These are phyloP conservation scores for Pouteria glomerata DNA, from an alignment of 148 eudicot species.

Conservation along the genomic window DNA sequence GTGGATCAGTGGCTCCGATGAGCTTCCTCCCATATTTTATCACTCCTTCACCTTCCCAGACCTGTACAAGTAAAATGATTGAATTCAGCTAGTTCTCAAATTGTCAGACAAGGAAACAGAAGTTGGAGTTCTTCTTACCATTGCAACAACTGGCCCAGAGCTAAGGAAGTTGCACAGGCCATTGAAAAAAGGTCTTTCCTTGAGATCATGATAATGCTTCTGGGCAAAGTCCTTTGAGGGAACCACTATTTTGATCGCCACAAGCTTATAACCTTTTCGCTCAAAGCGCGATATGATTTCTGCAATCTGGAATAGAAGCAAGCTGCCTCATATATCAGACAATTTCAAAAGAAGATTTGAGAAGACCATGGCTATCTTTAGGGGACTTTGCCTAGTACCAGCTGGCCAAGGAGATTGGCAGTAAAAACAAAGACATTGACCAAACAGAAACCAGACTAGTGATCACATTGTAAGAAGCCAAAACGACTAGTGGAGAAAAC, in stretches of 20 bases:
- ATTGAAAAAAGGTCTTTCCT: constrained; percentile 87
- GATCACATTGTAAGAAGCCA: neutral
- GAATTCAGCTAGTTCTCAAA: constrained; percentile 3
- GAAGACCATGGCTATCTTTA: neutral
- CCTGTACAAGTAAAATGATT: constrained; percentile 33
- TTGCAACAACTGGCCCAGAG: constrained; percentile 97
- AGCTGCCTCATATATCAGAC: neutral
- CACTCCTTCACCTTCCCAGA: constrained; percentile 99
- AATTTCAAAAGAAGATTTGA: neutral
- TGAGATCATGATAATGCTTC: constrained; percentile 96
- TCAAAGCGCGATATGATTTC: constrained; percentile 95
- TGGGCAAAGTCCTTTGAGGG: constrained; percentile 87
- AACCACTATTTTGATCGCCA: constrained; percentile 70
- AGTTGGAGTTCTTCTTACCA: constrained; percentile 47
- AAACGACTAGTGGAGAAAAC: no score
- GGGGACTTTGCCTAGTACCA: neutral
- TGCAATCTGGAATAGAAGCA: constrained; percentile 47
- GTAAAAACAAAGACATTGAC: neutral
- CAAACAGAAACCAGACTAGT: neutral
- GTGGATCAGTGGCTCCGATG: constrained; percentile 98
- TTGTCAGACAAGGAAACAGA: neutral
- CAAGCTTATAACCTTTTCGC: constrained; percentile 92
- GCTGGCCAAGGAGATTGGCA: neutral
- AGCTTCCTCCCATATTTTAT: constrained; percentile 89
- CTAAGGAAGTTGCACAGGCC: constrained; percentile 92